Conservation (phyloP, 1,284 basidiomycete species). For the Gastroboletus turbinatus region DNA sequence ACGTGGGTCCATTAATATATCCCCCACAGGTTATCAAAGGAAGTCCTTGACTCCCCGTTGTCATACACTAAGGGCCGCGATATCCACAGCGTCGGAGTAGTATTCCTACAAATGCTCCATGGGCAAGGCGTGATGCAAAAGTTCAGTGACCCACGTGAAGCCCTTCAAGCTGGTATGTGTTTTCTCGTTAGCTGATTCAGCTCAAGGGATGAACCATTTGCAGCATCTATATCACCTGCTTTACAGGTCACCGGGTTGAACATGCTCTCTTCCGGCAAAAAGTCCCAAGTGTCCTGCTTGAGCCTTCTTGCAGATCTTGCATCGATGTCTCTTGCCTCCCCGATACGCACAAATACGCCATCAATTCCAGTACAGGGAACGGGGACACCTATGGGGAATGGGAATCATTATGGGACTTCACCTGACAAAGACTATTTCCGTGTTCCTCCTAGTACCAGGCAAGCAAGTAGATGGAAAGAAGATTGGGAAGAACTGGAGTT, state of each 20-base stretch:
- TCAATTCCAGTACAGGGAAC: conserved; percentile 21
- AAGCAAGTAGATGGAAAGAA: conserved; percentile 76
- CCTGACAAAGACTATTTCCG: conserved; percentile 62
- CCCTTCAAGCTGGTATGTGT: conserved; percentile 44
- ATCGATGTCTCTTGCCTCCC: conserved; percentile 21
- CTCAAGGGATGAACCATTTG: not conserved
- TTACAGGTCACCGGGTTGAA: conserved; percentile 50
- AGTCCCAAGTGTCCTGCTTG: conserved; percentile 50
- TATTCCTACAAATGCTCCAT: conserved; percentile 74
- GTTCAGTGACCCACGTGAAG: conserved; percentile 42
- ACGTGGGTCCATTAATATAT: not conserved
- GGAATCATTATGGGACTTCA: conserved; percentile 45
- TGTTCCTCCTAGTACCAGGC: conserved; percentile 43
- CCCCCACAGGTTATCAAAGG: conserved; percentile 56
- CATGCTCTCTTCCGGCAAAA: conserved; percentile 61
- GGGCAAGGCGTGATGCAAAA: conserved; percentile 62
- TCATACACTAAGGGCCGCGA: conserved; percentile 70
- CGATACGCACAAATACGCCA: conserved; percentile 22
- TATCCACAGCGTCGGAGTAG: conserved; percentile 71
- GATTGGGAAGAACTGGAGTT: conserved; percentile 84
- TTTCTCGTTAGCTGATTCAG: not conserved
- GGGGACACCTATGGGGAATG: conserved; percentile 43
- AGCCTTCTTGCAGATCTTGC: conserved; percentile 42
- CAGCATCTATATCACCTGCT: conserved; percentile 51
- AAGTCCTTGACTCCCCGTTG: conserved; percentile 67